These are phyloP conservation scores for Setaria italica DNA, from an alignment of 202 grass and related monocot species.

Conservation along the genomic window DNA sequence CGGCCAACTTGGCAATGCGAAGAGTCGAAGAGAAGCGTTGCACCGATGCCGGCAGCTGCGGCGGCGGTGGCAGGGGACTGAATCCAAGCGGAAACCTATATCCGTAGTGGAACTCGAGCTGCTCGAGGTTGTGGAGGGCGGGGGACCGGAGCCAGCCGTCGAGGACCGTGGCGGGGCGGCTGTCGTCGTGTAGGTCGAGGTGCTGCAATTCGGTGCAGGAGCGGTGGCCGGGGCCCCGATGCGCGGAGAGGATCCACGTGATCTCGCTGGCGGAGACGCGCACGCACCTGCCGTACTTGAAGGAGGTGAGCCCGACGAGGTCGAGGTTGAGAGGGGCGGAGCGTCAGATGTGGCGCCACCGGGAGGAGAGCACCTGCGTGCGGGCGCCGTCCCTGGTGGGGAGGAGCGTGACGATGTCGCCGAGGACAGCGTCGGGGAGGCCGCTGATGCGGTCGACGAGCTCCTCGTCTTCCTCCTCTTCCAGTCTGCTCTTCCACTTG, in stretches of 20 bases:
- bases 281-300: no score
- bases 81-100: no score
- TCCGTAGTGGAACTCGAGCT: not conserved
- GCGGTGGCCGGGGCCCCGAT: not conserved
- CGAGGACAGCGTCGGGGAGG: not conserved
- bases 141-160: no score
- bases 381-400: slow-evolving; percentile 33
- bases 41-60: not conserved
- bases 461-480: not conserved
- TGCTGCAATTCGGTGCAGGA: no score
- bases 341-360: slow-evolving; percentile 43
- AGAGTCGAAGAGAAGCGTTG: not conserved
- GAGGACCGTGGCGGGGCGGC: no score
- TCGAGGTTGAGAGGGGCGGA: slow-evolving; percentile 28
- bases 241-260: not conserved
- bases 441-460: not conserved
- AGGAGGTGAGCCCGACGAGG: not conserved
- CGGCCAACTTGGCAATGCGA: not conserved
- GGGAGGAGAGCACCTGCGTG: slow-evolving; percentile 33
- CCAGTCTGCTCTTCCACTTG: no score
- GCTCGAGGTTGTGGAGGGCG: not conserved
- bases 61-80: no score
- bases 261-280: not conserved
- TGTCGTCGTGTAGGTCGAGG: no score
- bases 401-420: slow-evolving; percentile 14